Base-by-base conservation (phyloP, 2,329 filamentous ascomycete genomes). In the Penicillium sp. region DNA sequence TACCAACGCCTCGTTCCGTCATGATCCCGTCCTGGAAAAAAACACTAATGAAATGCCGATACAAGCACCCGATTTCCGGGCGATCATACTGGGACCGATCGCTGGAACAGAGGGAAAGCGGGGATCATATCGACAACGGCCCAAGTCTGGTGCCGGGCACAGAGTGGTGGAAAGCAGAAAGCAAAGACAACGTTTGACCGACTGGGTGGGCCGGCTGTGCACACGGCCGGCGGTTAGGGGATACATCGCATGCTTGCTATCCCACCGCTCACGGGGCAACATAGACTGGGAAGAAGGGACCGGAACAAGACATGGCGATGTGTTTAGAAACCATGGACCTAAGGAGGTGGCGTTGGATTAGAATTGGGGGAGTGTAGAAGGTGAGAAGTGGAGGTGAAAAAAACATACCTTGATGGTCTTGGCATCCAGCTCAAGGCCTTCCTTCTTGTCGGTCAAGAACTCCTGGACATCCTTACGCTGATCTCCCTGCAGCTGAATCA, bases 401-500 rank as follows among this genome's bases (percentile, higher is more conserved):
- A 29, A 29, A 60, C 68, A 57, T 73, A 93, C 90, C 86, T 97
- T 97, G 82, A 97, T 96, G 80, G 89, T 95, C 87, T 97, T 96
- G 78, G 87, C 84, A 80, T 97, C 91, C 75, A 97, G 88, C 78
- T 91, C 91, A 71, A 97, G 85, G 72, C 93, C 93, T 74, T 92
- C 90, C 79, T 92, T 91, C 85, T 96, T 95, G 82, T 96, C 90
- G 80, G 87, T 87, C 79, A 97, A 87, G 83, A 97, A 99, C 75
- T 97, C 92, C 79, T 95, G 90, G 76, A 97, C 90, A 86, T 96
- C 92, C 82, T 96, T 96, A 81, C 94, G 93, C 84, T 99, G 94
- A 78, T 99, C 94, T 72, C 94, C 94, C 81, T 99, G 94, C 74
- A 99, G 89, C 85, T 99, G 94, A 75, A 99, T 97, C 85, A 97